Conservation (phyloP, 2,329 filamentous ascomycete genomes). For the Clonostachys rhizophaga region DNA sequence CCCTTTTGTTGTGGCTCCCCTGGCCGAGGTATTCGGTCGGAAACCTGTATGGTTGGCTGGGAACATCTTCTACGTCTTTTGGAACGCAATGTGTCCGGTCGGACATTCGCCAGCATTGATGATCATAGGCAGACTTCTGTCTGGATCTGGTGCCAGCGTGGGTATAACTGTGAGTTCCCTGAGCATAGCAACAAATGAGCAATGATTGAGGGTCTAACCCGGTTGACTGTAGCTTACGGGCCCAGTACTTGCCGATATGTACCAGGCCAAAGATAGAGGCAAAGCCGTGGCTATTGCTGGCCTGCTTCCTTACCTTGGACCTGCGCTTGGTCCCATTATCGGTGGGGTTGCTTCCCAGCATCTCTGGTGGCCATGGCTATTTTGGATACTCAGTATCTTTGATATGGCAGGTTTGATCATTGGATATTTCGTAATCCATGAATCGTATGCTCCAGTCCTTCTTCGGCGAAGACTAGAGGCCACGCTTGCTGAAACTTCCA, state of each 20-base stretch:
- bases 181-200: too few species aligned
- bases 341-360: conserved; percentile 61
- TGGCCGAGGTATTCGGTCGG: conserved; percentile 25
- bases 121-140: conserved; percentile 17
- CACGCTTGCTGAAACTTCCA: not conserved
- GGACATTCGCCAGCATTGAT: conserved; percentile 20
- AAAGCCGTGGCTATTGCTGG: conserved; percentile 24
- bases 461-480: conserved; percentile 21
- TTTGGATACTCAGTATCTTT: conserved; percentile 58
- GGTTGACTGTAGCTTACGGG: conserved; percentile 15
- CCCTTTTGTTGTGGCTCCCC: conserved; percentile 22
- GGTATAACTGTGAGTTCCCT: conserved; percentile 17
- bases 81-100: conserved; percentile 25
- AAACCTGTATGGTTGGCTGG: conserved; percentile 22
- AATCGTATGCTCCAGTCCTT: conserved; percentile 61
- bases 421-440: conserved; percentile 43
- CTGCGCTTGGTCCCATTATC: conserved; percentile 62
- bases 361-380: conserved; percentile 66
- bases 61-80: conserved; percentile 25
- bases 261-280: conserved; percentile 23
- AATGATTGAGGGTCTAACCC: not conserved
- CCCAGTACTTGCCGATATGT: conserved; percentile 29
- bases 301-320: conserved; percentile 41
- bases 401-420: conserved; percentile 49
- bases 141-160: conserved; percentile 16